Percentiles rank a stretch among this genome's conserved stretches.
These are phyloP conservation scores for Ceratobasidium sp. DNA, from an alignment of 1,284 basidiomycete genomes.

Conservation along the genomic window DNA sequence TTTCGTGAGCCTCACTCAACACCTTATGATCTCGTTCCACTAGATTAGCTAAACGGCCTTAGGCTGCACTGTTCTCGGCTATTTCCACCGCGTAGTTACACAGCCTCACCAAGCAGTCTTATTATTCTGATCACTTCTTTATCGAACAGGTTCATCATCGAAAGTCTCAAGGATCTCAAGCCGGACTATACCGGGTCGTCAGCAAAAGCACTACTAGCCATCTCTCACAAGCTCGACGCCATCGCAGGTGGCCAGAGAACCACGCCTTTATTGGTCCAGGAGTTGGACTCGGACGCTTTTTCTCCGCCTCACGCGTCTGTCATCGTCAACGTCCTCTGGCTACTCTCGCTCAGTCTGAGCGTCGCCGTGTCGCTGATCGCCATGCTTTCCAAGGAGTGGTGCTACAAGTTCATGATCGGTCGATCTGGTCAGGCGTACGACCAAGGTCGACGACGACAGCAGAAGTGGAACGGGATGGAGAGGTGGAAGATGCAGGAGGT, in stretches of 20 bases:
- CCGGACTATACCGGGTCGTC: neutral
- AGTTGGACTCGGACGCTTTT: neutral
- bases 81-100: constrained; percentile 8
- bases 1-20: constrained; percentile 1
- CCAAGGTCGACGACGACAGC: constrained; percentile 18
- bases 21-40: neutral
- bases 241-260: neutral
- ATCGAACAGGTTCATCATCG: constrained; percentile 8
- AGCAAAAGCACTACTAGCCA: neutral
- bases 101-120: neutral
- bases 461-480: constrained; percentile 13
- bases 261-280: neutral
- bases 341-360: constrained; percentile 2
- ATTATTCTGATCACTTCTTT: neutral
- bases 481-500: constrained; percentile 29
- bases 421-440: neutral
- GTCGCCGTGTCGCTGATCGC: neutral
- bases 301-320: neutral
- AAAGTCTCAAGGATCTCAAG: neutral
- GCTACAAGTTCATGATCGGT: constrained; percentile 1
- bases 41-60: neutral
- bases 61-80: constrained; percentile 24
- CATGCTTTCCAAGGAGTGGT: constrained; percentile 8
- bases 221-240: neutral
- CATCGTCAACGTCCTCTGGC: constrained; percentile 15